Evolutionary conservation across 108 stramenopile species (phyloP), one percentile per base, ranked within the genome.

Genomic region (Cylindrotheca fusiformis): DNA sequence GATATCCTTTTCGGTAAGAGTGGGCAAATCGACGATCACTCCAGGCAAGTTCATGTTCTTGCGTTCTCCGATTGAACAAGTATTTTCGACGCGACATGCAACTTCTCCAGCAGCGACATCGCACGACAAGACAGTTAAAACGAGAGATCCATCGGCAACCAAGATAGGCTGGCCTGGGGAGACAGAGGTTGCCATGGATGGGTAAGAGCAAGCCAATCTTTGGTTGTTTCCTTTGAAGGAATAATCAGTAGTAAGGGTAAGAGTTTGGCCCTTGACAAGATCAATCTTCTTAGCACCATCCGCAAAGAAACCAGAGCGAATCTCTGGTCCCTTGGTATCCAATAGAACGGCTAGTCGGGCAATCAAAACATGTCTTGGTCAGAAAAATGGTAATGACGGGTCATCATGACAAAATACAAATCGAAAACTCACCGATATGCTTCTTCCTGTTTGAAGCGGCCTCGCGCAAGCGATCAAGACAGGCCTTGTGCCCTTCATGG

Each of bases 1-100:
- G 36, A 92, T 72, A 72, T 97, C 96, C 78, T 96, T 96, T 31
- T 90, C 93, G 48, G 89, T 97, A 24, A 99, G 69, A 21, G 97
- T 97, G 1, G 99, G 99, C 14, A 99, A 78, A 63, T 97, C 95
- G 27, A 99, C 95, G 27, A 91, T 69, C 20, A 97, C 97, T 33
- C 99, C 99, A 21, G 99, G 99, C 48, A 99, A 80, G 80, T 98
- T 99, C 96, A 99, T 96, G 82, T 98, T 98, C 79, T 98, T 98
- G 33, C 97, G 88, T 78, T 97, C 93, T 27, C 94, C 90, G 47
- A 97, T 91, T 49, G 72, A 56, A 58, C 75, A 82, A 63, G 85
- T 85, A 79, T 96, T 97, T 69, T 85, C 78, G 46, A 96, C 75
- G 25, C 83, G 78, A 75, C 74, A 81, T 2, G 75, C 60, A 19